A percentile compares a stretch with the other conserved stretches of the same genome.
These are phyloP conservation scores for Gentiana straminea DNA, from an alignment of 257 asterid species.

Conservation along the genomic window DNA sequence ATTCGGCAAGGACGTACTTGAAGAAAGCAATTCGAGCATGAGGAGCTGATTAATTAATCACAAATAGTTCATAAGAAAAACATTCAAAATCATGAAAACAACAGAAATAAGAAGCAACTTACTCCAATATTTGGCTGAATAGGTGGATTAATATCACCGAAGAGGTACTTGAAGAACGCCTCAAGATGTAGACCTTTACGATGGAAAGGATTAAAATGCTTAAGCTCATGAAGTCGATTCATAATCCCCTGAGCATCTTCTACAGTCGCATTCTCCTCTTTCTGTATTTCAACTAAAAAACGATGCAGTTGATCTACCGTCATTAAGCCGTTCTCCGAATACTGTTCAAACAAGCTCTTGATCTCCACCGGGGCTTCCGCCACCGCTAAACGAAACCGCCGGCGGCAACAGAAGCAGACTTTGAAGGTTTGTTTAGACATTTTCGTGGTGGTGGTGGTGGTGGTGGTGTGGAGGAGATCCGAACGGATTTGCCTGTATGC, in stretches of 20 bases:
- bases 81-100: neutral
- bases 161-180: conserved; percentile 43
- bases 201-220: conserved; percentile 38
- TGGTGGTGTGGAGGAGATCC: neutral
- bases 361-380: conserved; percentile 59
- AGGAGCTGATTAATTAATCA: no score
- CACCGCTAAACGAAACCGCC: conserved; percentile 43
- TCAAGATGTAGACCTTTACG: conserved; percentile 35
- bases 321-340: conserved; percentile 51
- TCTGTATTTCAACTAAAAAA: conserved; percentile 60
- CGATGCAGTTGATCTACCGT: conserved; percentile 31
- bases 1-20: no score
- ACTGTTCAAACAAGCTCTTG: conserved; percentile 26
- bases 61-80: no score
- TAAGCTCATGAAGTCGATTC: conserved; percentile 29
- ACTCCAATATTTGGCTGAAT: conserved; percentile 45
- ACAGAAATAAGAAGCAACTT: conserved; percentile 1
- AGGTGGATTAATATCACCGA: conserved; percentile 52
- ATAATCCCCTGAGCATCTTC: conserved; percentile 46
- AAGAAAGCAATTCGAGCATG: no score
- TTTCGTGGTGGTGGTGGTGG: neutral
- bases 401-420: conserved; percentile 66
- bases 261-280: conserved; percentile 37
- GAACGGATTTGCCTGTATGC: neutral
- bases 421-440: conserved; percentile 64